phyloP scores from a whole-genome alignment of 495 filamentous ascomycete species.

The Clohesyomyces aquaticus region DNA sequence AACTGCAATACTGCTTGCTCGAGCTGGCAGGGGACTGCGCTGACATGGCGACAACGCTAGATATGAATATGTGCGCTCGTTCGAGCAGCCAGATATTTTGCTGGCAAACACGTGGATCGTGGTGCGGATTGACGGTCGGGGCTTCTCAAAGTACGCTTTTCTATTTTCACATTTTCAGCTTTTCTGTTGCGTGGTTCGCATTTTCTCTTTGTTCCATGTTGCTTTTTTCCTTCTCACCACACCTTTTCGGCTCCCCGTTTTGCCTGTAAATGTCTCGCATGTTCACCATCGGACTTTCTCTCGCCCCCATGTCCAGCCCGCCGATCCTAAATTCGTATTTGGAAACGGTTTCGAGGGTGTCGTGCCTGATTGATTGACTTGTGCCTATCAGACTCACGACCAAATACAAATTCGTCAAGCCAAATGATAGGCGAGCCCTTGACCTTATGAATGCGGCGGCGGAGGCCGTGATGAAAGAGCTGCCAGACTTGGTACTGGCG shows the following conservation, averaged over 20 bases:
- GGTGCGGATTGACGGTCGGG: conserved; percentile 78
- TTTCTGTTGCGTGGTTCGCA: too few species aligned
- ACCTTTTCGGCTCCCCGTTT: not conserved
- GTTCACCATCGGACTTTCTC: not conserved
- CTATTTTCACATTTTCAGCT: conserved; percentile 9
- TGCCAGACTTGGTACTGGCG: conserved; percentile 82
- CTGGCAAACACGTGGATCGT: conserved; percentile 94
- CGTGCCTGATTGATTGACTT: not conserved
- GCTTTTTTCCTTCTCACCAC: not conserved
- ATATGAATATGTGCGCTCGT: conserved; percentile 89
- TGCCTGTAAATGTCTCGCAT: not conserved
- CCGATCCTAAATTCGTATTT: too few species aligned
- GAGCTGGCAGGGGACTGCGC: conserved; percentile 1
- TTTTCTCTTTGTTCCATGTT: too few species aligned
- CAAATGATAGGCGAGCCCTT: conserved; percentile 85
- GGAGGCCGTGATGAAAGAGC: conserved; percentile 75
- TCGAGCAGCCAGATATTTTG: conserved; percentile 78
- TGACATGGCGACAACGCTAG: conserved; percentile 52
- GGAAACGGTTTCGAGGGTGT: conserved; percentile 7
- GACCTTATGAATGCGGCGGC: conserved; percentile 95
- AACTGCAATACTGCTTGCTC: not conserved
- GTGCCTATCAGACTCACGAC: conserved; percentile 63
- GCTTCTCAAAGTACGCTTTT: conserved; percentile 32
- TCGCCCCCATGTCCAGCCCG: not conserved
- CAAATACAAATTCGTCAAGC: conserved; percentile 85